Conservation (phyloP, 1,284 basidiomycete genomes). For the Crucibulum parvulum region DNA sequence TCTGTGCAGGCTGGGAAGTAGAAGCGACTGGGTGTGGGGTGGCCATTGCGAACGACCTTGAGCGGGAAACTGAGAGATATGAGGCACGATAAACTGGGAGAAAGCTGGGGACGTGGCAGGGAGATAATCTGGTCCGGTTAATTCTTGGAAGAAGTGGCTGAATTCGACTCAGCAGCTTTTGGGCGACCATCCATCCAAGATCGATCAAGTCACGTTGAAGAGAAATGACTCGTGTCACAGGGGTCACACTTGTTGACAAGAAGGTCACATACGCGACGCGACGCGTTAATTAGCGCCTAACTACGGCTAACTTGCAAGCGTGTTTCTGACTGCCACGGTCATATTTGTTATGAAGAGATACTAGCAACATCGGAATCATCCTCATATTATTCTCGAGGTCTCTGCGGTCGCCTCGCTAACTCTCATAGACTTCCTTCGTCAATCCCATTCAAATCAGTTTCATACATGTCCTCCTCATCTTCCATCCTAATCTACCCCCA, state of each 20-base stretch:
- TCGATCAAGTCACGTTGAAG: constrained; percentile 40
- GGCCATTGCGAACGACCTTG: constrained; percentile 40
- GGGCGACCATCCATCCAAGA: constrained; percentile 41
- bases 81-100: constrained; percentile 11
- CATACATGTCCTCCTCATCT: too few relatives aligned
- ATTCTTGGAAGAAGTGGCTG: constrained; percentile 32
- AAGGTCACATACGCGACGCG: background rate
- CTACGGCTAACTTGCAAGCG: background rate
- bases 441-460: too few relatives aligned
- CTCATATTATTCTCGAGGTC: too few relatives aligned
- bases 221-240: constrained; percentile 12
- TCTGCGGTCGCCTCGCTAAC: too few relatives aligned
- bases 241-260: background rate
- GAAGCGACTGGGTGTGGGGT: constrained; percentile 40
- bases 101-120: constrained; percentile 30
- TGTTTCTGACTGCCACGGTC: too few relatives aligned
- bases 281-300: background rate
- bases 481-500: too few relatives aligned
- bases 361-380: too few relatives aligned
- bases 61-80: background rate
- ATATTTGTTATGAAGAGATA: too few relatives aligned
- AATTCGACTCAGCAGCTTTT: constrained; percentile 38
- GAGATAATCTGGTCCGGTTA: constrained; percentile 29
- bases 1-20: constrained; percentile 45
- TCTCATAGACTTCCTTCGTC: too few relatives aligned